Base-by-base conservation (phyloP, 768 basidiomycete species). In the Leccinum uliginosum region DNA sequence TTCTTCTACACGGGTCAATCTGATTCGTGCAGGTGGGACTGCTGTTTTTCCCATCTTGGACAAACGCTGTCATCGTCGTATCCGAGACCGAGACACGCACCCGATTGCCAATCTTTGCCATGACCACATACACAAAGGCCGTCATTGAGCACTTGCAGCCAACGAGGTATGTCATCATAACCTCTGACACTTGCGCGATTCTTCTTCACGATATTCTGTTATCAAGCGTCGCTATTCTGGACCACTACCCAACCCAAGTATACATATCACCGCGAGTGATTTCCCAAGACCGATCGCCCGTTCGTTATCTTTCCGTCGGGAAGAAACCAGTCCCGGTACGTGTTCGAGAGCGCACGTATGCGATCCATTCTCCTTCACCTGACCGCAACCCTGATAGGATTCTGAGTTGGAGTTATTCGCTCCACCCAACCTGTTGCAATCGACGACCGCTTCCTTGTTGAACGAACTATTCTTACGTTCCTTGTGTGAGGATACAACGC, bases 381-480 rank as follows among this genome's bases (percentile, higher is more conserved):
- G 53, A 67, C 23, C 6, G 3, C 14, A 10, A 1, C 23, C 23
- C 24, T 29, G 21, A 24, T 27, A 82, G 79, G 66, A 69, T 55
- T 58, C 66, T 3, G 62, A 69, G 19, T 70, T 75, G 0, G 61
- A 76, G 50, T 67, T 65, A 1, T 84, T 84, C 53, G 63, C 74
- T 3, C 79, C 84, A 3, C 85, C 85, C 15, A 86, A 86, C 59
- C 73, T 86, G 32, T 64, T 84, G 46, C 80, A 78, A 58, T 76
- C 78, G 6, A 78, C 81, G 1, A 78, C 83, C 0, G 83, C 85
- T 5, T 75, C 84, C 2, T 74, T 86, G 57, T 65, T 86, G 54
- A 72, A 62, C 23, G 53, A 49, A 26, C 27, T 64, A 8, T 64
- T 61, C 55, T 23, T 67, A 15, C 51, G 58, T 47, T 61, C 63